Conservation (phyloP, 257 asterid genomes). For the Solanum dulcamara region DNA sequence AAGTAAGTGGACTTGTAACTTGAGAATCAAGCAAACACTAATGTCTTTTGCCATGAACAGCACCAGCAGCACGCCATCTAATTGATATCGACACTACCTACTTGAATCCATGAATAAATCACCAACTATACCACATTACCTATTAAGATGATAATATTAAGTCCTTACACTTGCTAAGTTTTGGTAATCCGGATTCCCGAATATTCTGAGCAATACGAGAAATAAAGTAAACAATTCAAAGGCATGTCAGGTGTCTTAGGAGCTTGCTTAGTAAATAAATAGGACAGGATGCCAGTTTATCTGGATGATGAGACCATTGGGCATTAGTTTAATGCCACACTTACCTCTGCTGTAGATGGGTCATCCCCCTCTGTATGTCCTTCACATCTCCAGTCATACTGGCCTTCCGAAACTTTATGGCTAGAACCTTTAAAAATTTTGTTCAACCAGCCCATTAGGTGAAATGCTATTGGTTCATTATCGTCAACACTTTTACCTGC, state of each 20-base stretch:
- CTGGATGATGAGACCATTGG: background rate
- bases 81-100: background rate
- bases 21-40: background rate
- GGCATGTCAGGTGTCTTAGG: background rate
- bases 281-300: background rate
- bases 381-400: conserved; percentile 43
- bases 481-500: conserved; percentile 27
- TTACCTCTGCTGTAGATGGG: conserved; percentile 63
- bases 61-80: background rate
- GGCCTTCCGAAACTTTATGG: conserved; percentile 58
- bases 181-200: background rate
- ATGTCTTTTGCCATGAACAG: background rate
- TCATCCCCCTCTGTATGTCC: conserved; percentile 31
- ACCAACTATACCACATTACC: background rate
- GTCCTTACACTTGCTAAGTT: background rate
- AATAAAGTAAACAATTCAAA: background rate
- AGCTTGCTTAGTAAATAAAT: background rate
- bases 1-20: background rate
- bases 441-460: conserved; percentile 74
- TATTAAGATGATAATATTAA: background rate
- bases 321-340: background rate
- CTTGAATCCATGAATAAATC: background rate
- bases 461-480: conserved; percentile 20
- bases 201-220: background rate
- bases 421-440: conserved; percentile 59